A percentile compares a stretch with the other conserved stretches of the same genome.
phyloP scores from a whole-genome alignment of 352 stramenopile genomes.

The Sclerospora graminicola region DNA sequence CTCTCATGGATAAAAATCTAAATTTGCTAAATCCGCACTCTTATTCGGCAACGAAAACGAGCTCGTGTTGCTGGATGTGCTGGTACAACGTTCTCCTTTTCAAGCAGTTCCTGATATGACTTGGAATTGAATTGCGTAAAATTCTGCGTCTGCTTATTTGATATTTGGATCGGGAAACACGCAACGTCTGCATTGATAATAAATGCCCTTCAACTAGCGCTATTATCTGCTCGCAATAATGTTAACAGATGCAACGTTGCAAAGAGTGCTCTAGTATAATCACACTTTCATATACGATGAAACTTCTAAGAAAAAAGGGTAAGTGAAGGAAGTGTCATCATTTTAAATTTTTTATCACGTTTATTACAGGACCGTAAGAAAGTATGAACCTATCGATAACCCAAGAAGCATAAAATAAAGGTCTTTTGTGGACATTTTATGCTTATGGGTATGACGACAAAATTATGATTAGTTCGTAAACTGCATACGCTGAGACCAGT shows the following conservation, averaged over 20 bases:
- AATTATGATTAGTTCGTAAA: conserved; percentile 25
- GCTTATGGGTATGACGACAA: conserved; percentile 5
- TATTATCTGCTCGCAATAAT: too few species aligned
- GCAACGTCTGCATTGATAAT: conserved; percentile 57
- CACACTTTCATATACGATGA: too few species aligned
- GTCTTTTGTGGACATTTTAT: conserved; percentile 17
- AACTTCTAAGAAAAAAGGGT: too few species aligned
- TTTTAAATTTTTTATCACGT: conserved; percentile 13
- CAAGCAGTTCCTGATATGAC: neutral
- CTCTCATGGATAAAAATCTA: too few species aligned
- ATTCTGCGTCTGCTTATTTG: conserved; percentile 47
- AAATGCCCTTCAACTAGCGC: conserved; percentile 37
- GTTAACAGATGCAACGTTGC: conserved; percentile 23
- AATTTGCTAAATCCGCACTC: too few species aligned
- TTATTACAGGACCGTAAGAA: neutral
- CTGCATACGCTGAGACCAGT: conserved; percentile 65
- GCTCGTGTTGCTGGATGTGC: conserved; percentile 83
- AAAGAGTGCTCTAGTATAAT: too few species aligned
- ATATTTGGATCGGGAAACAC: conserved; percentile 55
- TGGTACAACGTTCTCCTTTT: conserved; percentile 36
- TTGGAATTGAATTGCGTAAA: too few species aligned
- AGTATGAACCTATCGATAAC: too few species aligned
- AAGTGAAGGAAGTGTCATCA: conserved; percentile 15
- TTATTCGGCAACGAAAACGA: too few species aligned
- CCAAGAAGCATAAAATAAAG: conserved; percentile 13